Base-by-base conservation (phyloP, 1,284 basidiomycete species). In the Trametes hirsuta region DNA sequence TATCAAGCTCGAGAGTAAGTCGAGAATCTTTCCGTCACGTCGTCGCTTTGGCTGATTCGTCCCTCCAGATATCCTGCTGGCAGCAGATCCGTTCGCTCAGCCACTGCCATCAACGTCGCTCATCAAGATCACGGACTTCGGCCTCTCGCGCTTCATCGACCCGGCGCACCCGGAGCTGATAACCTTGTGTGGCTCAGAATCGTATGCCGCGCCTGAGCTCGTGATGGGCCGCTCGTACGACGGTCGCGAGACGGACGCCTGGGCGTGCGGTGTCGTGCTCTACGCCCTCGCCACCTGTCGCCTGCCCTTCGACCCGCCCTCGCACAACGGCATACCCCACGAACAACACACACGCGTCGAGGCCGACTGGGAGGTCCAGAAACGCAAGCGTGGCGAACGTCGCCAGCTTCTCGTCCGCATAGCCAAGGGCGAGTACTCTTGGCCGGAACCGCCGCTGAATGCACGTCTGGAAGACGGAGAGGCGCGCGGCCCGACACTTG, bases 1-100 rank as follows among this genome's bases (percentile, higher is more conserved):
- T 76, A 89, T 97, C 77, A 97, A 97, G 78, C 85, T 97, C 18
- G 95, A 97, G 76, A 97, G 93, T 95, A 69, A 70, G 92, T 83
- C 22, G 8, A 18, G 8, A 30, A 18, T 37, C 53, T 22, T 63
- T 41, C 53, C 45, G 25, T 25, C 12, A 51, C 47, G 12, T 52
- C 50, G 35, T 2, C 24, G 34, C 14, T 24, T 3, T 49, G 15
- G 12, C 36, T 77, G 37, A 47, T 47, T 36, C 15, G 5, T 45
- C 11, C 8, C 0, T 37, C 12, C 61, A 72, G 74, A 88, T 78
- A 87, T 88, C 63, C 76, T 90, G 35, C 77, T 88, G 66, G 83
- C 76, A 10, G 73, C 68, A 51, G 58, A 77, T 60, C 67, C 78
- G 0, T 71, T 80, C 58, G 60, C 71, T 37, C 60, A 70, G 30